Base-by-base conservation (phyloP, 2,329 filamentous ascomycete genomes). In the Beauveria australis region DNA sequence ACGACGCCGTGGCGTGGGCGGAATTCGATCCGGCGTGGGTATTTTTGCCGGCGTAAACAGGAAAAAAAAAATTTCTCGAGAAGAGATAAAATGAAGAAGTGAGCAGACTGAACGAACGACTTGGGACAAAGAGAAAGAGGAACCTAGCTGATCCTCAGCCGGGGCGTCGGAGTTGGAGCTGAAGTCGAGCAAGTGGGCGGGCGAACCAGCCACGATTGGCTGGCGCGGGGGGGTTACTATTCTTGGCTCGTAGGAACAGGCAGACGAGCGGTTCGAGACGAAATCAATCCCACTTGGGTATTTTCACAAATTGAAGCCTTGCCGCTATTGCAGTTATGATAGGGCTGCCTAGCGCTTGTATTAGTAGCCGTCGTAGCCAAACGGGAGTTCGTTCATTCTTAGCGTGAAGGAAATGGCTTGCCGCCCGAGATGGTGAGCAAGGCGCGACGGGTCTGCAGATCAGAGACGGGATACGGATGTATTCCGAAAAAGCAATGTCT, bases 181-280 rank as follows among this genome's bases (percentile, higher is more conserved):
- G 55, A 58, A 51, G 47, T 30, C 24, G 22, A 30, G 30, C 16
- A 58, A 51, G 55, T 58, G 55, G 55, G 46, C 55, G 22, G 33
- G 22, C 24, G 47, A 37, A 57, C 43, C 37, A 33, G 55, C 47
- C 55, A 51, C 55, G 18, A 58, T 58, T 58, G 55, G 55, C 55
- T 58, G 51, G 33, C 22, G 30, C 22, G 19, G 22, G 47, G 24
- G 10, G 53, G 33, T 24, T 37, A 33, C 55, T 58, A 51, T 58
- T 58, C 46, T 43, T 51, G 55, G 55, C 49, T 37, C 19, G n/a
- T 37, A 30, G 48, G 8, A 9, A 9, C 10, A 33, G 30, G 10
- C 30, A 33, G 30, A 55, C 37, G 33, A 37, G 33, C 41, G 40
- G n/a, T 55, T 33, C 24, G 40, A 55, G 24, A 28, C 22, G 10